Base-by-base conservation (phyloP, 2,329 filamentous ascomycete genomes). In the Thermoascus crustaceus region DNA sequence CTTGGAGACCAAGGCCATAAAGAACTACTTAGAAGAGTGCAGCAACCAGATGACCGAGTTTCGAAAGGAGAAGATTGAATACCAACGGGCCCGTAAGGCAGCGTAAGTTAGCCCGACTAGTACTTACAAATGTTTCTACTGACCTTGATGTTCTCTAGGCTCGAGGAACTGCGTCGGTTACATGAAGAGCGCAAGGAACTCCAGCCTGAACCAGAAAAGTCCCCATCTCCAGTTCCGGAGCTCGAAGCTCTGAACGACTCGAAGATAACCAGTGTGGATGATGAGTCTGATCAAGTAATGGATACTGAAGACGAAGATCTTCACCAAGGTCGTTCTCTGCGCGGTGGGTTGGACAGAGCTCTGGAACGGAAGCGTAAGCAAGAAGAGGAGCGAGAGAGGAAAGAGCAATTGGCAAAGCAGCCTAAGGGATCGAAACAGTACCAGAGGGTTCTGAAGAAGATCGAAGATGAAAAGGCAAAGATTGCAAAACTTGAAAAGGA, bases 21-120 rank as follows among this genome's bases (percentile, higher is more conserved):
- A 89, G 35, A 80, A 78, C 10, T 94, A 93, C 55, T 82, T 98
- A 70, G 86, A 94, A 47, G 82, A 89, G 43, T 94, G 88, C 63
- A 86, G 83, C 45, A 85, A 89, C 53, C 84, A 86, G 35, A 95
- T 96, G 88, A 98, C 91, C 2, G 78, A 80, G 36, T 86, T 93
- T 53, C 80, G 91, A 32, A 98, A 98, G 61, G 84, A 93, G 56
- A 95, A 94, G 66, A 94, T 95, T 42, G 85, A 94, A 46, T 82
- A 79, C 62, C 89, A 96, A 63, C 77, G 87, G 45, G 77, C 83
- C 48, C 79, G 83, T 44, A 82, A 80, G 58, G 63, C 67, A 46
- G 61, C 69, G 68, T 75, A 66, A 63, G 73, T 69, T 19, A 17
- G 7, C 20, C 4, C 11, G 10, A 32, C 13, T 21, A 21, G 2